Evolutionary conservation across 2,329 filamentous ascomycete genomes (phyloP), one percentile per base, ranked within the genome.

Genomic region (Fusarium sp.): DNA sequence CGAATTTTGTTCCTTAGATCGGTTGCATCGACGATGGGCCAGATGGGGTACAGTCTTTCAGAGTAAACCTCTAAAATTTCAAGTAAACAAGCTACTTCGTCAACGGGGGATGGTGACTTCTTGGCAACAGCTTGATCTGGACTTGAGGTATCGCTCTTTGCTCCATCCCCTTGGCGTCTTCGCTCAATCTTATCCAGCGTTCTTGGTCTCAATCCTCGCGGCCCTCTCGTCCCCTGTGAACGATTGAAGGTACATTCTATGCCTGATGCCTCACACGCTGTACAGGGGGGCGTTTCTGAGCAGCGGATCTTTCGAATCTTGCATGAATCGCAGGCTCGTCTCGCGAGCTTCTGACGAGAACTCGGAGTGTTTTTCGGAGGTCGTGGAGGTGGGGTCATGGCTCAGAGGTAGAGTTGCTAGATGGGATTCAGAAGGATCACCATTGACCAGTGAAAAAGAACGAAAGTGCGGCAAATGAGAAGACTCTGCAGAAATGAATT

Each of bases 231-330:
- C 16, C 82, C 80, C 47, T 84, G 85, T 10, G 78, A 77, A 19
- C 82, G 83, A 64, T 84, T 83, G 76, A 87, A 88, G n/a, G 86
- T 88, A 75, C 86, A 88, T 21, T 84, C 80, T 57, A 88, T 83
- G 12, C 83, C 81, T 5, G 84, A 81, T 21, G 83, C 80, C 30
- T 79, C 75, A 71, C 86, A 88, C 15, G 84, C 82, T 32, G 79
- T 79, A 64, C 86, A 88, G 11, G 86, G 86, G 28, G 84, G 80
- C 4, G 80, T 79, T 54, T 86, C 86, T 19, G 83, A 84, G 75
- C 86, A 88, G 52, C 84, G 83, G 66, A 88, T 84, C 79, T 88
- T 88, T 61, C 86, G 83, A 46, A 88, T 82, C 79, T 86, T 87
- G 80, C 86, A 88, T 25, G 83, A 85, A 69, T 88, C 86, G 76